Conservation (phyloP, 2,329 filamentous ascomycete species). For the Grosmannia huntii region DNA sequence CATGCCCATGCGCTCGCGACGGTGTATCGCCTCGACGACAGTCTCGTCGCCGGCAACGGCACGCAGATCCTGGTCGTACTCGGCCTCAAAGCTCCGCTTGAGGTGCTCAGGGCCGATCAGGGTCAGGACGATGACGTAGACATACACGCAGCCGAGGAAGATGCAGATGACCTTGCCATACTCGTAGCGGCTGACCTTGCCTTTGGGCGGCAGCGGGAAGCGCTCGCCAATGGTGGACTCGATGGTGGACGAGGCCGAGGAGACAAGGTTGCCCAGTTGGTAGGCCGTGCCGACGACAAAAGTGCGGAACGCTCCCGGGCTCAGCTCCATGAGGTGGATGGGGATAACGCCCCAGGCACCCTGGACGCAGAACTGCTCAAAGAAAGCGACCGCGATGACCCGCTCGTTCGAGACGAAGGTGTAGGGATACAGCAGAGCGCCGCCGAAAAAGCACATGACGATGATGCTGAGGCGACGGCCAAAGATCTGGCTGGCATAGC, state of each 20-base stretch:
- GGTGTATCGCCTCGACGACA: slow-evolving; percentile 14
- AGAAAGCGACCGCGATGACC: slow-evolving; percentile 52
- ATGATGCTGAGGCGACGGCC: slow-evolving; percentile 61
- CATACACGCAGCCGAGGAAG: slow-evolving; percentile 78
- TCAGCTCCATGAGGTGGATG: slow-evolving; percentile 67
- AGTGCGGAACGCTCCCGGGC: slow-evolving; percentile 58
- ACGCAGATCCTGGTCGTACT: slow-evolving; percentile 33
- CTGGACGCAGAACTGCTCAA: slow-evolving; percentile 61
- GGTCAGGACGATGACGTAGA: slow-evolving; percentile 47
- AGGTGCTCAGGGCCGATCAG: slow-evolving; percentile 48
- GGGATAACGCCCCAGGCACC: slow-evolving; percentile 68
- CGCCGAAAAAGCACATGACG: slow-evolving; percentile 45
- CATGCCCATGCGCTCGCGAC: slow-evolving; percentile 13
- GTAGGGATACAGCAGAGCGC: slow-evolving; percentile 54
- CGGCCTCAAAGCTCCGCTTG: slow-evolving; percentile 36
- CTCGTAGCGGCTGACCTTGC: slow-evolving; percentile 40
- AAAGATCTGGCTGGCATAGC: slow-evolving; percentile 62
- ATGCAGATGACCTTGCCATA: slow-evolving; percentile 82
- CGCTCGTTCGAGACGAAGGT: slow-evolving; percentile 50
- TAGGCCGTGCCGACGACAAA: slow-evolving; percentile 64
- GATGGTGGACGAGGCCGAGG: slow-evolving; percentile 58
- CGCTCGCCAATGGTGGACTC: slow-evolving; percentile 62
- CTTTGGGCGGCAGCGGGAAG: slow-evolving; percentile 53
- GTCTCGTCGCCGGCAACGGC: slow-evolving; percentile 30
- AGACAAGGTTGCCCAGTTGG: slow-evolving; percentile 66